Conservation (phyloP, 2,329 filamentous ascomycete genomes). For the Pseudophaeomoniella oleicola region DNA sequence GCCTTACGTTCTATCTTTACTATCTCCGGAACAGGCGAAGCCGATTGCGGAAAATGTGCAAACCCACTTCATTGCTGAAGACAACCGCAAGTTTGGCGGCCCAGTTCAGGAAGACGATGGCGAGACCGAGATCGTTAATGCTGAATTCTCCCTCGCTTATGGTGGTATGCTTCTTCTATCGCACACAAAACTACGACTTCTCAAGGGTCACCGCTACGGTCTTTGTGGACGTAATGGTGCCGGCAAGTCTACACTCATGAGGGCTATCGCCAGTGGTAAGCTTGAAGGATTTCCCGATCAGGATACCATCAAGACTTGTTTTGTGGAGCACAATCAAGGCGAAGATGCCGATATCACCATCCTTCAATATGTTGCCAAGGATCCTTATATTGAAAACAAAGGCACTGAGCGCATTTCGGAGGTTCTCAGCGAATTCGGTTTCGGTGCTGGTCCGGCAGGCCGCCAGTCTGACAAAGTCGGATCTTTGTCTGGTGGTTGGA, state of each 20-base stretch:
- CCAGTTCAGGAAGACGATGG: constrained; percentile 80
- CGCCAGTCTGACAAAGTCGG: constrained; percentile 82
- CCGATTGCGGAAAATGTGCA: constrained; percentile 61
- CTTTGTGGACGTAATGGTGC: constrained; percentile 94
- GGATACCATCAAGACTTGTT: constrained; percentile 86
- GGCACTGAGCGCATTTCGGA: constrained; percentile 67
- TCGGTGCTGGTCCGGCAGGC: constrained; percentile 77
- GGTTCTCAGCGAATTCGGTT: constrained; percentile 84
- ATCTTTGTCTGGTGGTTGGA: constrained; percentile 94
- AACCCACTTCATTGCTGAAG: constrained; percentile 65
- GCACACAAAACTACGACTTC: constrained; percentile 83
- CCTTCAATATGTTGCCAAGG: constrained; percentile 79
- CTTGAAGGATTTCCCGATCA: constrained; percentile 91
- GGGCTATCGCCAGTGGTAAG: constrained; percentile 87
- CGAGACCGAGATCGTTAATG: constrained; percentile 92
- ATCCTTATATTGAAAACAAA: constrained; percentile 68
- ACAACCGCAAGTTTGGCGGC: constrained; percentile 72
- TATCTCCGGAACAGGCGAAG: constrained; percentile 47
- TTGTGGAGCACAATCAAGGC: constrained; percentile 98
- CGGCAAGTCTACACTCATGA: constrained; percentile 98
- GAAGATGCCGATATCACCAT: constrained; percentile 96
- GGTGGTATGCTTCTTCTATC: constrained; percentile 94
- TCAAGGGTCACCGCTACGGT: constrained; percentile 95
- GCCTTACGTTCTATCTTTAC: constrained; percentile 62
- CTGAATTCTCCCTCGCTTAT: constrained; percentile 92